Evolutionary conservation across 1,139 yeast species (phyloP).

Genomic region (Ashbya aceris): DNA sequence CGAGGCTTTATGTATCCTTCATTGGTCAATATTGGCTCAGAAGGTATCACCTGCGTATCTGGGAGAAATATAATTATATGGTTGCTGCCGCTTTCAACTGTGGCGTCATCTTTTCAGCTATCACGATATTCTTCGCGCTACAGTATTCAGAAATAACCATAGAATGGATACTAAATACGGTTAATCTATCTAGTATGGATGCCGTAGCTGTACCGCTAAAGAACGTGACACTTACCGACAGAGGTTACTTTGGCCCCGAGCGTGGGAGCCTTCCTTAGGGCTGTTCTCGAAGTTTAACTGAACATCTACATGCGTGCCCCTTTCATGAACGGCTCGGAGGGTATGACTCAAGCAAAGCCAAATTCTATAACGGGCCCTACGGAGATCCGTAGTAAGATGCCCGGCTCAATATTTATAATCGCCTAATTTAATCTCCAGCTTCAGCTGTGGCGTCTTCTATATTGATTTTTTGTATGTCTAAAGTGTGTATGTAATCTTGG

Average conservation of each 20-base stretch:
- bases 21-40: constrained; percentile 46
- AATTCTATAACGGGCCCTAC: too few relatives aligned
- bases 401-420: too few relatives aligned
- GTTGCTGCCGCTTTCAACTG: constrained; percentile 49
- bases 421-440: too few relatives aligned
- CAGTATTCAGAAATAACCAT: constrained; percentile 36
- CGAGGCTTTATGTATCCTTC: constrained; percentile 41
- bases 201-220: constrained; percentile 23
- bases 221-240: constrained; percentile 28
- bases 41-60: constrained; percentile 44
- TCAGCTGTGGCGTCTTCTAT: too few relatives aligned
- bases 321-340: too few relatives aligned
- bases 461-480: too few relatives aligned
- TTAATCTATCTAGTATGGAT: constrained; percentile 37
- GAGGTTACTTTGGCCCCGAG: constrained; percentile 42
- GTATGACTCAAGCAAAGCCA: too few relatives aligned
- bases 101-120: constrained; percentile 50
- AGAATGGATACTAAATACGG: constrained; percentile 55
- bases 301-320: too few relatives aligned
- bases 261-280: constrained; percentile 19
- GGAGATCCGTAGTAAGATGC: too few relatives aligned
- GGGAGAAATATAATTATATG: constrained; percentile 59
- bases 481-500: too few relatives aligned
- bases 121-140: constrained; percentile 47
- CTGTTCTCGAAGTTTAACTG: too few relatives aligned